phyloP scores from a whole-genome alignment of 208 protist genomes.

The Trypanosoma congolense region DNA sequence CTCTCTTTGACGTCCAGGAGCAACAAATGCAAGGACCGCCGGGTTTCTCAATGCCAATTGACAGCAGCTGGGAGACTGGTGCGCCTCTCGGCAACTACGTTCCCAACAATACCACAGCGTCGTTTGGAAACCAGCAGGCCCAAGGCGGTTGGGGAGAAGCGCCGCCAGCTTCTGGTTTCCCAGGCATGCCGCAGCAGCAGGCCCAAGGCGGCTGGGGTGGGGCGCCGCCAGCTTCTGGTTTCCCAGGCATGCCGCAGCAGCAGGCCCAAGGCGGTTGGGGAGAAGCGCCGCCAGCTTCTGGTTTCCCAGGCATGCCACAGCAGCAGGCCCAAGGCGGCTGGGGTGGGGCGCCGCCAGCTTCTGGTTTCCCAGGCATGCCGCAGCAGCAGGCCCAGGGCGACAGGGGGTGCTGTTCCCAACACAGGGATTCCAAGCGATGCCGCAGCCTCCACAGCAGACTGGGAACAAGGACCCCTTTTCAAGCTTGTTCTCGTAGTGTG shows the following conservation, averaged over 20 bases:
- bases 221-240: background rate
- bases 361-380: background rate
- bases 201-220: background rate
- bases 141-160: background rate
- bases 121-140: background rate
- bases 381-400: background rate
- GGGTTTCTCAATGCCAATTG: slow-evolving; percentile 36
- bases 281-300: background rate
- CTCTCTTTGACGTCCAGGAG: slow-evolving; percentile 13
- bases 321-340: background rate
- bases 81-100: slow-evolving; percentile 20
- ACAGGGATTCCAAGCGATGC: slow-evolving; percentile 16
- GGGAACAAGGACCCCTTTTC: slow-evolving; percentile 67
- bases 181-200: background rate
- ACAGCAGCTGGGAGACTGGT: slow-evolving; percentile 25
- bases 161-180: background rate
- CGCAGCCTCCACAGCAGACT: slow-evolving; percentile 27
- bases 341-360: background rate
- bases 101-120: slow-evolving; percentile 1
- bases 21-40: slow-evolving; percentile 30
- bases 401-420: slow-evolving; percentile 7
- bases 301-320: background rate
- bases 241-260: background rate
- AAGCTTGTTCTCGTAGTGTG: slow-evolving; percentile 46
- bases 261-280: background rate